A percentile compares a stretch with the other conserved stretches of the same genome.
Evolutionary conservation across 2,329 filamentous ascomycete genomes (phyloP).

Genomic region (Metarhizium robertsii): DNA sequence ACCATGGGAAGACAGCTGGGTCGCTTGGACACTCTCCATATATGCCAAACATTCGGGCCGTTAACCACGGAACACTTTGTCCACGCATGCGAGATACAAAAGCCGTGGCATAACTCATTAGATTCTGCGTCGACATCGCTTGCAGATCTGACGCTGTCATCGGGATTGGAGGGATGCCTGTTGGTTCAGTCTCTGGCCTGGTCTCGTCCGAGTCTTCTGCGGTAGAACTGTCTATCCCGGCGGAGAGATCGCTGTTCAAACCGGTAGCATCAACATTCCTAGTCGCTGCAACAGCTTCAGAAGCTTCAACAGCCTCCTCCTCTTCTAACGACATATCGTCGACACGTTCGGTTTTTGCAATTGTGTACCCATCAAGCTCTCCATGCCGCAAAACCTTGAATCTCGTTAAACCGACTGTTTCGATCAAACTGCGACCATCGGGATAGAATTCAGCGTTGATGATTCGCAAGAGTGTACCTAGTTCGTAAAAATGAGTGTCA

Average conservation of each 20-base stretch:
- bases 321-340: constrained; percentile 76
- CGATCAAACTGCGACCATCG: constrained; percentile 74
- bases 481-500: constrained; percentile 49
- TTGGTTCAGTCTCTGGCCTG: neutral
- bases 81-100: constrained; percentile 63
- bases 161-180: neutral
- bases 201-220: neutral
- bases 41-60: constrained; percentile 59
- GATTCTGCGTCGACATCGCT: constrained; percentile 56
- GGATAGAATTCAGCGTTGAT: constrained; percentile 62
- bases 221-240: neutral
- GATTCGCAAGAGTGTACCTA: constrained; percentile 73
- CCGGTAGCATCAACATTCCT: neutral
- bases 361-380: constrained; percentile 64
- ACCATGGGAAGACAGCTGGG: constrained; percentile 74
- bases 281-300: constrained; percentile 34
- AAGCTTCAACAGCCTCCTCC: constrained; percentile 67
- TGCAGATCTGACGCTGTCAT: constrained; percentile 11
- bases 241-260: neutral
- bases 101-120: constrained; percentile 55
- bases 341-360: constrained; percentile 66
- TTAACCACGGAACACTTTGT: constrained; percentile 65
- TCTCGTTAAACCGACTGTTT: constrained; percentile 66
- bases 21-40: constrained; percentile 74
- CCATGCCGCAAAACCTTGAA: constrained; percentile 62